phyloP scores from a whole-genome alignment of 257 asterid species.

The Voacanga thouarsii region DNA sequence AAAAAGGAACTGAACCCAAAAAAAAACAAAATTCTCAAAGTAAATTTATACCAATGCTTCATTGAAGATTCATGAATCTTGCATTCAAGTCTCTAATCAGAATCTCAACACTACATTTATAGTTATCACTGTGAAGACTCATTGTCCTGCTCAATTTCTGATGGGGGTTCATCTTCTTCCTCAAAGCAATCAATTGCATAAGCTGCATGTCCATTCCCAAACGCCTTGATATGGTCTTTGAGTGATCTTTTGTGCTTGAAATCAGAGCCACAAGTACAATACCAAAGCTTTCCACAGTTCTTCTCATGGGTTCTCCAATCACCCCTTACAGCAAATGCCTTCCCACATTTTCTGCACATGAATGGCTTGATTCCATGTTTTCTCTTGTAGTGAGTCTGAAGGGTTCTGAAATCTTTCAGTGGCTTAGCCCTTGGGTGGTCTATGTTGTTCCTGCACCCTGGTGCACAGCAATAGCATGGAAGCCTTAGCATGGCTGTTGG shows the following conservation, averaged over 20 bases:
- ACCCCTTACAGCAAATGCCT: conserved; percentile 51
- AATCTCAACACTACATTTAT: neutral
- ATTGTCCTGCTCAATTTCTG: conserved; percentile 46
- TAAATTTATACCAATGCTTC: neutral
- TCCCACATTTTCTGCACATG: conserved; percentile 48
- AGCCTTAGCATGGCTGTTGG: conserved; percentile 53
- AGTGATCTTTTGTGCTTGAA: conserved; percentile 50
- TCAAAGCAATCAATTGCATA: conserved; percentile 42
- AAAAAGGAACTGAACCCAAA: neutral
- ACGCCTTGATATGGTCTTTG: conserved; percentile 47
- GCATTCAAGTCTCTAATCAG: neutral
- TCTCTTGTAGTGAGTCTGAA: conserved; percentile 46
- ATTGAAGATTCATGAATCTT: neutral
- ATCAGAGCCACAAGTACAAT: conserved; percentile 50
- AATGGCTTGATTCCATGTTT: conserved; percentile 48
- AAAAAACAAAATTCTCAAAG: neutral
- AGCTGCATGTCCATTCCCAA: conserved; percentile 44
- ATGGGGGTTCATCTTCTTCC: conserved; percentile 45
- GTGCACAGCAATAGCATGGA: conserved; percentile 48
- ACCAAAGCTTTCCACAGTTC: conserved; percentile 51
- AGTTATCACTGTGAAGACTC: conserved; percentile 19
- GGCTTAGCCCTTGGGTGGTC: conserved; percentile 48
- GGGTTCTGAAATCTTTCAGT: conserved; percentile 45
- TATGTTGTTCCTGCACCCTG: conserved; percentile 48
- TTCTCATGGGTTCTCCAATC: conserved; percentile 56